These are phyloP conservation scores for Vitis riparia DNA, from an alignment of 164 flowering plant genomes.

Conservation along the genomic window DNA sequence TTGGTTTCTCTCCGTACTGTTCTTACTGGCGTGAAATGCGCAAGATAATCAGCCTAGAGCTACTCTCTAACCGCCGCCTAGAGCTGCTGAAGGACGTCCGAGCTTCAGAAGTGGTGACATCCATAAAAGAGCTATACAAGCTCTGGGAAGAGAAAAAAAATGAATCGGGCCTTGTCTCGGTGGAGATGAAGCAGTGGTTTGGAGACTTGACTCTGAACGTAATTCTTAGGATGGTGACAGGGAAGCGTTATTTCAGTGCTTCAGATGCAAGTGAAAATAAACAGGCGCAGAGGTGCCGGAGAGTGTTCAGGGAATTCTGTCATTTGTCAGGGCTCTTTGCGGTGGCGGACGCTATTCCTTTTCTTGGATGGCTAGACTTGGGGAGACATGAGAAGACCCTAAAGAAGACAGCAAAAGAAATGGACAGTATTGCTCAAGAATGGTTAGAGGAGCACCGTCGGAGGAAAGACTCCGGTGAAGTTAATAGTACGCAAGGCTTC, in stretches of 20 bases:
- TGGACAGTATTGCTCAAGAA: conserved; percentile 2
- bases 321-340: conserved; percentile 5
- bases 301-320: conserved; percentile 10
- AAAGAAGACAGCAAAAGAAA: conserved; percentile 15
- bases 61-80: conserved; percentile 18
- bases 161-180: background rate
- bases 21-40: conserved; percentile 30
- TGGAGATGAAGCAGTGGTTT: conserved; percentile 32
- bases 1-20: conserved; percentile 25
- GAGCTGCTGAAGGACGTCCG: conserved; percentile 7
- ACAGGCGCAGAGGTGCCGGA: conserved; percentile 3
- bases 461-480: background rate
- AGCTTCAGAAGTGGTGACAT: conserved; percentile 8
- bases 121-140: conserved; percentile 8
- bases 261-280: background rate
- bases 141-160: background rate
- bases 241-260: conserved; percentile 16
- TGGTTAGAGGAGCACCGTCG: conserved; percentile 24
- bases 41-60: conserved; percentile 18
- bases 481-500: conserved; percentile 8
- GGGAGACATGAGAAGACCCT: conserved; percentile 18
- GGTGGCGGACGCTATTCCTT: conserved; percentile 18
- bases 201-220: conserved; percentile 17
- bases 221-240: conserved; percentile 19
- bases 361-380: conserved; percentile 22